phyloP scores from a whole-genome alignment of 441 rosid species.

The Viola pubescens region DNA sequence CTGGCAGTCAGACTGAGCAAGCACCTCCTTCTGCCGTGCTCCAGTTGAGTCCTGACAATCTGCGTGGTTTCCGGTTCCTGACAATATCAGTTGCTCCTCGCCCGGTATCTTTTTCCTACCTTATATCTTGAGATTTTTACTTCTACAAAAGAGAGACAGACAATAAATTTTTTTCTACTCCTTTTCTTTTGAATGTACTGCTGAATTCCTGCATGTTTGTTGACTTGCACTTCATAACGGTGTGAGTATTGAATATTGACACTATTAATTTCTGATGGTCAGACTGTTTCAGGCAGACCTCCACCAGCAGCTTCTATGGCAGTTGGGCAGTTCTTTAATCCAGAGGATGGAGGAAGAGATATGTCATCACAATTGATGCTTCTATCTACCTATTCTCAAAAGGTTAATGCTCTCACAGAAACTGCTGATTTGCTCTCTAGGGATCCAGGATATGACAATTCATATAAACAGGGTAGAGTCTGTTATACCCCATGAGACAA shows the following conservation, averaged over 20 bases:
- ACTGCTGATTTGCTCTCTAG: constrained; percentile 7
- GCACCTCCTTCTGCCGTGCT: constrained; percentile 91
- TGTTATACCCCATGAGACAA: constrained; percentile 17
- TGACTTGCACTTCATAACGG: constrained; percentile 11
- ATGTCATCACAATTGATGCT: constrained; percentile 61
- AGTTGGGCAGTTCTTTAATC: constrained; percentile 95
- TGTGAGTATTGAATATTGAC: constrained; percentile 22
- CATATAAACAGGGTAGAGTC: constrained; percentile 13
- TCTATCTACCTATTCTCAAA: constrained; percentile 53
- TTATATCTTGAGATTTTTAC: constrained; percentile 10
- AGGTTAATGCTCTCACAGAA: constrained; percentile 40
- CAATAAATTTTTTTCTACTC: background rate
- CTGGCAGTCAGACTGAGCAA: constrained; percentile 99
- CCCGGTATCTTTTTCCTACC: constrained; percentile 46
- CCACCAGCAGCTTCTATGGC: constrained; percentile 98
- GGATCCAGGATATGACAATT: constrained; percentile 8
- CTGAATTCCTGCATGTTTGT: background rate
- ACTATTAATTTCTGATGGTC: constrained; percentile 31
- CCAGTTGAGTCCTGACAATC: constrained; percentile 63
- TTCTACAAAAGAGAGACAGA: constrained; percentile 4
- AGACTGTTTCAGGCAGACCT: constrained; percentile 89
- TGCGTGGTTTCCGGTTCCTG: constrained; percentile 80
- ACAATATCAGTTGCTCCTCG: constrained; percentile 93
- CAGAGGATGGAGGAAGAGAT: constrained; percentile 61
- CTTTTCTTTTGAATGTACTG: background rate